phyloP scores from a whole-genome alignment of 257 asterid genomes.

The Fraxinus anomala region DNA sequence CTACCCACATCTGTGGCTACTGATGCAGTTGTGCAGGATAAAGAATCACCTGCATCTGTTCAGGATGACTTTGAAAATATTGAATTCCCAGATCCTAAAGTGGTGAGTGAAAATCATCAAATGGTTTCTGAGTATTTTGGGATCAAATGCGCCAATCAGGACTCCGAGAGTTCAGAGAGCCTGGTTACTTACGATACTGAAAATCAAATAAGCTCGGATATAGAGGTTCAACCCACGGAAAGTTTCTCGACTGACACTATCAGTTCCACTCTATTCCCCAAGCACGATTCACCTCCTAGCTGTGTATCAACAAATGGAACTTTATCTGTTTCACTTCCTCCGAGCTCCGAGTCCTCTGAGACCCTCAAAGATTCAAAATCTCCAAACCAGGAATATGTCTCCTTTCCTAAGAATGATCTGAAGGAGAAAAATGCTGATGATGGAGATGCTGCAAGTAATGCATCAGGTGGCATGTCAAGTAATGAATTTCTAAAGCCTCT shows the following conservation, averaged over 20 bases:
- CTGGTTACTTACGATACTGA: slow-evolving; percentile 59
- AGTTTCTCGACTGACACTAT: slow-evolving; percentile 34
- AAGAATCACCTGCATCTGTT: slow-evolving; percentile 36
- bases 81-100: slow-evolving; percentile 93
- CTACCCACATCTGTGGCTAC: slow-evolving; percentile 40
- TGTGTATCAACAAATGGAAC: slow-evolving; percentile 53
- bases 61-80: slow-evolving; percentile 62
- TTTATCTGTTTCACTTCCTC: slow-evolving; percentile 48
- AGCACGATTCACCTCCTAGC: slow-evolving; percentile 66
- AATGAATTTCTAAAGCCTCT: slow-evolving; percentile 48
- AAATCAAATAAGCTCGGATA: slow-evolving; percentile 49
- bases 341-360: slow-evolving; percentile 52
- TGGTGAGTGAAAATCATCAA: slow-evolving; percentile 66
- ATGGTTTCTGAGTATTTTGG: slow-evolving; percentile 88
- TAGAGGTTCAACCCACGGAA: slow-evolving; percentile 43
- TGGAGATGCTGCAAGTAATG: slow-evolving; percentile 44
- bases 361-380: slow-evolving; percentile 50
- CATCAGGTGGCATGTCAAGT: slow-evolving; percentile 33
- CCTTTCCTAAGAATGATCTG: slow-evolving; percentile 45
- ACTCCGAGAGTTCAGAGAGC: slow-evolving; percentile 62
- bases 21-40: slow-evolving; percentile 37
- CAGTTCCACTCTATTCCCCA: slow-evolving; percentile 32
- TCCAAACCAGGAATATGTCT: slow-evolving; percentile 40
- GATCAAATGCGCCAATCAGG: slow-evolving; percentile 51
- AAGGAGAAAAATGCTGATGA: slow-evolving; percentile 40